Evolutionary conservation across 176 grass and related monocot species (phyloP).

Genomic region (Musa beccarii): DNA sequence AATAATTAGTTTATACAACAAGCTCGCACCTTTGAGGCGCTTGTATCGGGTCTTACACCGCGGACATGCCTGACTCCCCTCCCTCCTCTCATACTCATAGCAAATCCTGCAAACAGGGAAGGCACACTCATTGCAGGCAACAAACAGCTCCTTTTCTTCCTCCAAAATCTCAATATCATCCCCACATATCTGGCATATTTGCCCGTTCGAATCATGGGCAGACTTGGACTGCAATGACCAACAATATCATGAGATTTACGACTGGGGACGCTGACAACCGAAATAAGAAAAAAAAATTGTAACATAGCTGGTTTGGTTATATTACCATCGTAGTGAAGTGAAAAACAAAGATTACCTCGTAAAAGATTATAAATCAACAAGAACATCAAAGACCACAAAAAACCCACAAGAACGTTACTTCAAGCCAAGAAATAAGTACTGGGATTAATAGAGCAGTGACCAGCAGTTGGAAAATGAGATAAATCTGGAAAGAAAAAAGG

Average conservation of each 20-base stretch:
- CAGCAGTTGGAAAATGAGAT: neutral
- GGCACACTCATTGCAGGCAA: constrained; percentile 51
- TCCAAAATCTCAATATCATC: constrained; percentile 27
- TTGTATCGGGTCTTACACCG: constrained; percentile 51
- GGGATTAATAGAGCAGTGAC: too few species aligned
- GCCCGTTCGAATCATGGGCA: constrained; percentile 11
- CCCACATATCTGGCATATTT: constrained; percentile 38
- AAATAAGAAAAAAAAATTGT: neutral
- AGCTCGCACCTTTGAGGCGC: constrained; percentile 35
- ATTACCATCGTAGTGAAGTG: neutral
- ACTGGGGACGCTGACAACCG: neutral
- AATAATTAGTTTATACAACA: neutral
- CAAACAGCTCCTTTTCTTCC: constrained; percentile 32
- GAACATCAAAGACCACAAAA: neutral
- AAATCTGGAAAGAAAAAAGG: neutral
- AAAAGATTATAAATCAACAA: neutral
- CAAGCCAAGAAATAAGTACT: neutral
- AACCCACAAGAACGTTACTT: neutral
- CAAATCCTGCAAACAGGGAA: constrained; percentile 39
- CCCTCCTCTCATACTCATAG: constrained; percentile 45
- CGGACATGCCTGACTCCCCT: constrained; percentile 44
- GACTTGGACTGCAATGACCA: constrained; percentile 21
- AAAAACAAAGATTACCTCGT: neutral
- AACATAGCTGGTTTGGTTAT: neutral
- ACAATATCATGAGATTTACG: neutral